A percentile compares a stretch with the other conserved stretches of the same genome.
phyloP scores from a whole-genome alignment of 371 early-diverging fungal genomes.

The Rhizopus sp. region DNA sequence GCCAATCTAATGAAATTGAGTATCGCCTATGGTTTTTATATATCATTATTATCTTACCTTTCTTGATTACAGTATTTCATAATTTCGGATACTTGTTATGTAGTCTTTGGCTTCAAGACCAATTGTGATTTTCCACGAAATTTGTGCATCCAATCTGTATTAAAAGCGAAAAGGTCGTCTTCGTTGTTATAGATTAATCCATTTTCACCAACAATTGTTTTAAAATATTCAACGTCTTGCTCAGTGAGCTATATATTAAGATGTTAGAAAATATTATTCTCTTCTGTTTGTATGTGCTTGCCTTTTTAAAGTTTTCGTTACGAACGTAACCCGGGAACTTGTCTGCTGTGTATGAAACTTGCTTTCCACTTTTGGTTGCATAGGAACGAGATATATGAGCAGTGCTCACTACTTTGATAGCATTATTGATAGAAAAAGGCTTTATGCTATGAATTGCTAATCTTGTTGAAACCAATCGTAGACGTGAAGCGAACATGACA shows the following conservation, averaged over 20 bases:
- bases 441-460: slow-evolving; percentile 2
- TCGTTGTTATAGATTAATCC: slow-evolving; percentile 48
- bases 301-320: slow-evolving; percentile 59
- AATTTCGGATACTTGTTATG: slow-evolving; percentile 83
- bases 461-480: slow-evolving; percentile 10
- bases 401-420: not conserved
- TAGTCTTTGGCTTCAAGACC: slow-evolving; percentile 85
- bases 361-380: slow-evolving; percentile 18
- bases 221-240: slow-evolving; percentile 64
- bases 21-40: not conserved
- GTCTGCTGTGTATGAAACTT: slow-evolving; percentile 48
- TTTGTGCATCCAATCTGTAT: slow-evolving; percentile 93
- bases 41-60: slow-evolving; percentile 32
- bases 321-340: slow-evolving; percentile 57
- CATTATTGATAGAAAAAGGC: not conserved
- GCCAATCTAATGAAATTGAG: slow-evolving; percentile 57
- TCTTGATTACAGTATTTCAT: slow-evolving; percentile 87
- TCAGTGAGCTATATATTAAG: slow-evolving; percentile 38
- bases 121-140: slow-evolving; percentile 84
- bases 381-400: slow-evolving; percentile 15
- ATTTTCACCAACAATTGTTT: slow-evolving; percentile 55
- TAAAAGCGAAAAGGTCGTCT: slow-evolving; percentile 67
- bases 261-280: not conserved
- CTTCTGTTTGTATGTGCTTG: slow-evolving; percentile 5
- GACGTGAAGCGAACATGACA: slow-evolving; percentile 14